phyloP scores from a whole-genome alignment of 345 rosid species.

The Excoecaria cochinchinensis region DNA sequence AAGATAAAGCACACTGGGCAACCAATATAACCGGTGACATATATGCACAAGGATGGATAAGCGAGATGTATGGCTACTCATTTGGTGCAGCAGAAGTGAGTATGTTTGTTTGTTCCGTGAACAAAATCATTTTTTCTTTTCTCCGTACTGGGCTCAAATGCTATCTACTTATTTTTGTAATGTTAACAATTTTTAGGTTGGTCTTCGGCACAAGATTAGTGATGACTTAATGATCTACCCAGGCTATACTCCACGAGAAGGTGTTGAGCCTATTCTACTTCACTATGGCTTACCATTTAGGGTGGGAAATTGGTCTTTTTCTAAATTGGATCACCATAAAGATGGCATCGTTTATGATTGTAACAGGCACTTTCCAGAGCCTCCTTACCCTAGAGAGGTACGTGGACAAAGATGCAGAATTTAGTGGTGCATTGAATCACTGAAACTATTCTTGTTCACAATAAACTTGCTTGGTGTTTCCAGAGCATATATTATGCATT shows the following conservation, averaged over 20 bases:
- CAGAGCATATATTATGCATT: slow-evolving; percentile 2
- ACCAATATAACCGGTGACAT: slow-evolving; percentile 98
- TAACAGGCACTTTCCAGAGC: slow-evolving; percentile 84
- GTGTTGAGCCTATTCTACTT: slow-evolving; percentile 83
- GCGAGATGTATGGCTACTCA: slow-evolving; percentile 99
- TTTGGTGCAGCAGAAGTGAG: slow-evolving; percentile 97
- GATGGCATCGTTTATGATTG: slow-evolving; percentile 88
- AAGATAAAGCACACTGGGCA: slow-evolving; percentile 86
- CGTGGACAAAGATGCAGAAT: slow-evolving; percentile 21
- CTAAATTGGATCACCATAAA: slow-evolving; percentile 85
- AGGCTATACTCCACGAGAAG: slow-evolving; percentile 80
- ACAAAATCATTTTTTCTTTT: not conserved
- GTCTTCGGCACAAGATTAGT: slow-evolving; percentile 86
- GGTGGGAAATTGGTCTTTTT: slow-evolving; percentile 94
- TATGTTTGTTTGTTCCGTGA: slow-evolving; percentile 14
- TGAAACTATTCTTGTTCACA: not conserved
- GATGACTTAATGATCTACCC: slow-evolving; percentile 95
- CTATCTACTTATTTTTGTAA: slow-evolving; percentile 7
- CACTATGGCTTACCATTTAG: slow-evolving; percentile 89
- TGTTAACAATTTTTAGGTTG: slow-evolving; percentile 55
- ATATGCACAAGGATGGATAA: slow-evolving; percentile 93
- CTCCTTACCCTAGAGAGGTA: slow-evolving; percentile 98
- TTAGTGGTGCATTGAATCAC: not conserved
- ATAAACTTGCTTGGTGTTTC: slow-evolving; percentile 7
- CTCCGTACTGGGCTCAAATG: not conserved